Percentiles rank a stretch among this genome's conserved stretches.
Conservation (phyloP, 176 grass and related monocot genomes). For the Musa troglodytarum region DNA sequence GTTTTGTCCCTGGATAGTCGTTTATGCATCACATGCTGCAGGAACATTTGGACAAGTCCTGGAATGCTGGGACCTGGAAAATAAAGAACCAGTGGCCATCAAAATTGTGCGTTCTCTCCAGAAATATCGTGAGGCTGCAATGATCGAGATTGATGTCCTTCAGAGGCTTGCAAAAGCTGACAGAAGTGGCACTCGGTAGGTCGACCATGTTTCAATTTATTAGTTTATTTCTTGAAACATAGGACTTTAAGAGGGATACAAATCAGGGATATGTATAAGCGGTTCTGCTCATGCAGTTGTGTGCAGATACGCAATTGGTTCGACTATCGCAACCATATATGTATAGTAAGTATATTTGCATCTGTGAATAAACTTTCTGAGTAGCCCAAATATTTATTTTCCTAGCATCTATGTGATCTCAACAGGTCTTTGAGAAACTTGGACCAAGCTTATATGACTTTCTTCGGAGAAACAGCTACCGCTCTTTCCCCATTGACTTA, state of each 20-base stretch:
- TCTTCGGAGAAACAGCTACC: constrained; percentile 69
- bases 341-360: constrained; percentile 98
- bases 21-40: constrained; percentile 19
- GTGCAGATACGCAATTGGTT: constrained; percentile 99
- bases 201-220: constrained; percentile 25
- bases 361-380: constrained; percentile 13
- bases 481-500: constrained; percentile 76
- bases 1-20: no score
- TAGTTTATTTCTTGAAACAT: constrained; percentile 25
- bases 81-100: constrained; percentile 78
- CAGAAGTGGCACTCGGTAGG: constrained; percentile 66
- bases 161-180: constrained; percentile 80
- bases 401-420: constrained; percentile 10
- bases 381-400: not conserved
- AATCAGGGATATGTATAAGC: constrained; percentile 8
- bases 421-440: constrained; percentile 92
- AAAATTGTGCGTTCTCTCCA: constrained; percentile 86
- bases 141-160: constrained; percentile 94
- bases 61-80: constrained; percentile 94
- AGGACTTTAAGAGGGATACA: constrained; percentile 52
- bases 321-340: constrained; percentile 99
- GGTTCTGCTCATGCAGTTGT: constrained; percentile 91
- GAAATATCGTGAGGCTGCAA: constrained; percentile 93
- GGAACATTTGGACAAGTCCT: constrained; percentile 97
- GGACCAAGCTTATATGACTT: constrained; percentile 89